phyloP scores from a whole-genome alignment of 805 yeast genomes.

The Kuraishia piskuri region DNA sequence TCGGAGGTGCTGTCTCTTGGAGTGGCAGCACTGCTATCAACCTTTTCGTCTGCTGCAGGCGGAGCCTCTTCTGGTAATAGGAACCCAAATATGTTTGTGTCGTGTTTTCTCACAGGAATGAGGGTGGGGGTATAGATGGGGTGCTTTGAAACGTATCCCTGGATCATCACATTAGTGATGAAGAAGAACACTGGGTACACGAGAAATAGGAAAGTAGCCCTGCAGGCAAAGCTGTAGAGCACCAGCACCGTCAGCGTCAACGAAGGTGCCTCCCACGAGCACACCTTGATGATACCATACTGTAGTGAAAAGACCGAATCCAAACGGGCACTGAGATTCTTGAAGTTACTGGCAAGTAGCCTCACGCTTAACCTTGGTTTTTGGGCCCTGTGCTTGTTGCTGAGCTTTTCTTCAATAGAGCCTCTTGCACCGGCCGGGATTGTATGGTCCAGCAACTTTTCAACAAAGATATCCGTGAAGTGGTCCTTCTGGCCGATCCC shows the following conservation, averaged over 20 bases:
- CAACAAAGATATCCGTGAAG: slow-evolving; percentile 51
- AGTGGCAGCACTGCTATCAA: background rate
- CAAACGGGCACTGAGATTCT: slow-evolving; percentile 45
- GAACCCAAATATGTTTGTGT: slow-evolving; percentile 43
- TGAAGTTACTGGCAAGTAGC: slow-evolving; percentile 47
- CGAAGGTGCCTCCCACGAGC: slow-evolving; percentile 73
- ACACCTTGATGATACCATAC: slow-evolving; percentile 46
- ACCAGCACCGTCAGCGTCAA: slow-evolving; percentile 55
- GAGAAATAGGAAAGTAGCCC: slow-evolving; percentile 62
- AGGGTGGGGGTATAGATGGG: slow-evolving; percentile 43
- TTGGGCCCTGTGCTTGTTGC: slow-evolving; percentile 34
- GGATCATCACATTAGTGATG: slow-evolving; percentile 52
- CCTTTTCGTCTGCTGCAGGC: background rate
- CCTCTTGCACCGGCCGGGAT: slow-evolving; percentile 41
- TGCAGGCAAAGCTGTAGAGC: slow-evolving; percentile 56
- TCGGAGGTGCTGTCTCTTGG: background rate
- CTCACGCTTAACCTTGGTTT: slow-evolving; percentile 52
- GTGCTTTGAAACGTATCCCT: slow-evolving; percentile 63
- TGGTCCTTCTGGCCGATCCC: slow-evolving; percentile 24
- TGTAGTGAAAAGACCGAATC: slow-evolving; percentile 52
- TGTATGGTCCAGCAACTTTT: slow-evolving; percentile 40
- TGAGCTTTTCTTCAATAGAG: slow-evolving; percentile 29
- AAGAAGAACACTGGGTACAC: slow-evolving; percentile 53
- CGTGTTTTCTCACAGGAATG: slow-evolving; percentile 36
- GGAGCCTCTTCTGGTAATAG: slow-evolving; percentile 3